Conservation (phyloP, 768 basidiomycete genomes). For the Rhodocollybia butyracea region DNA sequence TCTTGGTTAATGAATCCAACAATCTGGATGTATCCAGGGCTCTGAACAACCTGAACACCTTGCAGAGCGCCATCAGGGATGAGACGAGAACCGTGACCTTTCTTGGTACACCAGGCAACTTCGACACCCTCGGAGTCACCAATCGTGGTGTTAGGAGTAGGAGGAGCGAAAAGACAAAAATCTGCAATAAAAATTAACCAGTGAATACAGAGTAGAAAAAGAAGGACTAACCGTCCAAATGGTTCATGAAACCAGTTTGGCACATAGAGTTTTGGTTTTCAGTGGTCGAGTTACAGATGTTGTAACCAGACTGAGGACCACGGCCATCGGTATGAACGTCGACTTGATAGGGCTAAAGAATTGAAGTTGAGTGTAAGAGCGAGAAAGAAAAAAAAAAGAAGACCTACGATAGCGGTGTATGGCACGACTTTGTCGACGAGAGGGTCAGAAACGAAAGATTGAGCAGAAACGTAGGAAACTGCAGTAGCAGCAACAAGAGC, state of each 20-base stretch:
- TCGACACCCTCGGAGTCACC: conserved; percentile 57
- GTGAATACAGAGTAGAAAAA: not conserved
- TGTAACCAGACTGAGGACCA: conserved; percentile 58
- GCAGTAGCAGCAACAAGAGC: conserved; percentile 5
- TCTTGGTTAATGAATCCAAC: conserved; percentile 59
- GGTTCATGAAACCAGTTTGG: conserved; percentile 60
- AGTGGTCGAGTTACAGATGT: conserved; percentile 65
- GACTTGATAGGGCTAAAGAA: conserved; percentile 44
- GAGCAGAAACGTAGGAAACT: conserved; percentile 8
- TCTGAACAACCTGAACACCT: conserved; percentile 55
- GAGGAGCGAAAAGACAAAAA: conserved; percentile 58
- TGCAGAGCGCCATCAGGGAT: conserved; percentile 55
- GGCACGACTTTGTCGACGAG: conserved; percentile 9
- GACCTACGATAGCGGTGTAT: conserved; percentile 8
- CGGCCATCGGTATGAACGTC: conserved; percentile 25
- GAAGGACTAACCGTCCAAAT: conserved; percentile 42
- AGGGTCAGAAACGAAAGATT: conserved; percentile 9
- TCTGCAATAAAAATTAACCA: conserved; percentile 29
- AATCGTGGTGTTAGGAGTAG: conserved; percentile 44
- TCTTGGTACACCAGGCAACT: conserved; percentile 70
- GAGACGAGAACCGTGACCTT: conserved; percentile 57
- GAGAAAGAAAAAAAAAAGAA: not conserved
- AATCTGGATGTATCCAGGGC: conserved; percentile 51
- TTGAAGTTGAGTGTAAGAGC: too few relatives aligned
- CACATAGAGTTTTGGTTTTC: conserved; percentile 54